A percentile compares a stretch with the other conserved stretches of the same genome.
phyloP scores from a whole-genome alignment of 345 rosid species.

The Brassica carinata region DNA sequence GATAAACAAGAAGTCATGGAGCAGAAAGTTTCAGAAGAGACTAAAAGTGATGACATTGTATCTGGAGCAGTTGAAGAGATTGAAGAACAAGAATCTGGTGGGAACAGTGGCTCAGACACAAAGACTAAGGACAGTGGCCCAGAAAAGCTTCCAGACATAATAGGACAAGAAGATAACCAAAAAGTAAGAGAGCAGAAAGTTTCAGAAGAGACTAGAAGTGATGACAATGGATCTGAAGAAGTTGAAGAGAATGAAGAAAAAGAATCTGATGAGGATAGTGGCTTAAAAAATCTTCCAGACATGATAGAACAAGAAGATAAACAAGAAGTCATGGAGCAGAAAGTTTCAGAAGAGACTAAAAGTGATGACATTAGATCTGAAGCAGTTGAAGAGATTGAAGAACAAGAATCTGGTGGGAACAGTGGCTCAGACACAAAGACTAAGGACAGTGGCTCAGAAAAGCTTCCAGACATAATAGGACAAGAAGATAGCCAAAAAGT shows the following conservation, averaged over 20 bases:
- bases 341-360: background rate
- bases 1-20: too few species aligned
- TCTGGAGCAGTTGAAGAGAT: background rate
- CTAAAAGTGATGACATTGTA: too few species aligned
- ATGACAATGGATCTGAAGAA: too few species aligned
- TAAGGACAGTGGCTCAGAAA: background rate
- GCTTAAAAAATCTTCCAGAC: background rate
- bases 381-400: background rate
- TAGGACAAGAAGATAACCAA: too few species aligned
- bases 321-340: background rate
- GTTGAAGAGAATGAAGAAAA: too few species aligned
- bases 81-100: slow-evolving; percentile 20
- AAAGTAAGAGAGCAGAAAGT: too few species aligned
- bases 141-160: too few species aligned
- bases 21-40: too few species aligned
- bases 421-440: background rate
- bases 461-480: slow-evolving; percentile 1
- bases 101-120: too few species aligned
- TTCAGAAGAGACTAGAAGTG: too few species aligned
- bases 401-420: background rate
- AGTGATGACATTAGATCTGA: background rate
- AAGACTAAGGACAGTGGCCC: too few species aligned
- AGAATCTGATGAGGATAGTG: background rate
- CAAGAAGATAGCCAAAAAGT: slow-evolving; percentile 2
- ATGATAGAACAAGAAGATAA: background rate